Conservation (phyloP, 2,329 filamentous ascomycete species). For the Phyllosticta citribraziliensis region DNA sequence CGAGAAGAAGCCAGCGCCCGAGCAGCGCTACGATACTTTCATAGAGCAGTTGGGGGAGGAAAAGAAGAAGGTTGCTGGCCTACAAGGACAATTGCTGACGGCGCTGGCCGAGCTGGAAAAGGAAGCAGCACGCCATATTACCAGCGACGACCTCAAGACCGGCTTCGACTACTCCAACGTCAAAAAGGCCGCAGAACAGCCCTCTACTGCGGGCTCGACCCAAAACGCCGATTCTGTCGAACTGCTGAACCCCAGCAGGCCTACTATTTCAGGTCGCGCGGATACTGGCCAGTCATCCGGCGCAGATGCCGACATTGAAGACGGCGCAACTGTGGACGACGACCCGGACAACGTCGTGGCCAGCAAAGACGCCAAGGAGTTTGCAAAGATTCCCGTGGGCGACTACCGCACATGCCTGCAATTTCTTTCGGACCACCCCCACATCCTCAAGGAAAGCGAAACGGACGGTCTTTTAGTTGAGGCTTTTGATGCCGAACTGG, state of each 20-base stretch:
- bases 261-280: conserved; percentile 23
- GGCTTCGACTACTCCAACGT: conserved; percentile 87
- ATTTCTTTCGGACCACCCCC: conserved; percentile 70
- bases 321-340: conserved; percentile 41
- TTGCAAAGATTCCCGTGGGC: conserved; percentile 65
- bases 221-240: conserved; percentile 43
- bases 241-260: conserved; percentile 59
- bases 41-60: conserved; percentile 69
- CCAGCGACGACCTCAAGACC: conserved; percentile 77
- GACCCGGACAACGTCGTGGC: conserved; percentile 69
- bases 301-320: conserved; percentile 53
- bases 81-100: conserved; percentile 64
- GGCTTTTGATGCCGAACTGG: conserved; percentile 80
- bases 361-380: conserved; percentile 67
- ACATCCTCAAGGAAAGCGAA: conserved; percentile 73
- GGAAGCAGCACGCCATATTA: conserved; percentile 82
- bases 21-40: conserved; percentile 61
- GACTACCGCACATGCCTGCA: conserved; percentile 65
- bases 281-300: conserved; percentile 44
- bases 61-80: conserved; percentile 61
- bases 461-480: conserved; percentile 85
- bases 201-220: conserved; percentile 28
- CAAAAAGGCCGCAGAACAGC: conserved; percentile 24
- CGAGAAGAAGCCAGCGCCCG: conserved; percentile 54
- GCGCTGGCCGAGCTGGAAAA: conserved; percentile 77